phyloP scores from a whole-genome alignment of 2,329 filamentous ascomycete genomes.

The Phyllosticta paracitricarpa region DNA sequence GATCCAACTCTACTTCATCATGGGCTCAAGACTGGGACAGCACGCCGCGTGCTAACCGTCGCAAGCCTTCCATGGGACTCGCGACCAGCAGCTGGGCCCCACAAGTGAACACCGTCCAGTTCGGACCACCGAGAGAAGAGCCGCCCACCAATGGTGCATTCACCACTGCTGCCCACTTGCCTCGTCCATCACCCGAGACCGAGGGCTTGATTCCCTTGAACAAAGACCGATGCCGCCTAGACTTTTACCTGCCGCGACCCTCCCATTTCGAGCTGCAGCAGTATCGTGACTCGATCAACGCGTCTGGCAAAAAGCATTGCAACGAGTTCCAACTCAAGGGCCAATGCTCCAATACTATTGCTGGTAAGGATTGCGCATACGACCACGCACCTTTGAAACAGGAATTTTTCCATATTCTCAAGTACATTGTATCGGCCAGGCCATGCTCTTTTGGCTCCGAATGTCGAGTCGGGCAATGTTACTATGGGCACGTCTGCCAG shows the following conservation, averaged over 20 bases:
- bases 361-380: constrained; percentile 26
- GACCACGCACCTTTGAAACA: constrained; percentile 37
- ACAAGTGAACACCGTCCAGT: not conserved
- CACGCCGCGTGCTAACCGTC: not conserved
- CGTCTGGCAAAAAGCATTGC: constrained; percentile 35
- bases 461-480: constrained; percentile 37
- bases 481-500: constrained; percentile 38
- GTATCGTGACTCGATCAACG: not conserved
- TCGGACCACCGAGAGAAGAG: not conserved
- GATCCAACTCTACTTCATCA: not conserved
- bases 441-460: constrained; percentile 31
- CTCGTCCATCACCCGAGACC: constrained; percentile 3
- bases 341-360: constrained; percentile 20
- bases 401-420: constrained; percentile 31
- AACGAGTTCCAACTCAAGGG: constrained; percentile 39
- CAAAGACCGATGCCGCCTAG: constrained; percentile 37
- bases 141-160: not conserved
- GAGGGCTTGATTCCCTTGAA: constrained; percentile 36
- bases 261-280: constrained; percentile 12
- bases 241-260: constrained; percentile 31
- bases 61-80: not conserved
- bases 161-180: constrained; percentile 4
- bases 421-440: constrained; percentile 34
- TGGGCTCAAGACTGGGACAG: not conserved
- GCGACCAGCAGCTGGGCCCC: not conserved